Percentiles rank a stretch among this genome's conserved stretches.
Evolutionary conservation across 2,329 filamentous ascomycete species (phyloP).

Genomic region (Daldinia sp.): DNA sequence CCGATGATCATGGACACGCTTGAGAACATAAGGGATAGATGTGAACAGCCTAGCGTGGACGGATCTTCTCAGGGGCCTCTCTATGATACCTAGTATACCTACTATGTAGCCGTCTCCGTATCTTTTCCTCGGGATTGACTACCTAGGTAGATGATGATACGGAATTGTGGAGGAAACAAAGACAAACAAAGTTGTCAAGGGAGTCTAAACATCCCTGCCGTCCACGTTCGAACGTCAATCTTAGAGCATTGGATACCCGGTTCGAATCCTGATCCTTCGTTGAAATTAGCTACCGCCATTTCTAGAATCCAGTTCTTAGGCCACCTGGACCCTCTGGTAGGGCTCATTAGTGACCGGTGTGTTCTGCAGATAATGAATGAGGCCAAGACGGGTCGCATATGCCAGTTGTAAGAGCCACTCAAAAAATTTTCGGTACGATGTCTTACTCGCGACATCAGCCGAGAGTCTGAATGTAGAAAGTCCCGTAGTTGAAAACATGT

Average conservation of each 20-base stretch:
- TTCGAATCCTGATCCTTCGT: constrained; percentile 31
- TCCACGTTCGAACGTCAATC: background rate
- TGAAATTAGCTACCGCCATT: constrained; percentile 21
- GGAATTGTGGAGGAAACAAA: constrained; percentile 22
- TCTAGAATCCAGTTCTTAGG: constrained; percentile 15
- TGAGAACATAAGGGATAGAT: constrained; percentile 29
- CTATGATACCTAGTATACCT: constrained; percentile 9
- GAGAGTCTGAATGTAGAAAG: background rate
- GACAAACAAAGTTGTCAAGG: constrained; percentile 27
- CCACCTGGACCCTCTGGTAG: constrained; percentile 28
- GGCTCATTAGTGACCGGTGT: constrained; percentile 30
- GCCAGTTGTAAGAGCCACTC: constrained; percentile 24
- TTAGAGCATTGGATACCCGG: constrained; percentile 22
- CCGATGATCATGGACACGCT: constrained; percentile 17
- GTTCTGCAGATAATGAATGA: constrained; percentile 27
- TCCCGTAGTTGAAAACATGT: background rate
- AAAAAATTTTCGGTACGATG: constrained; percentile 5
- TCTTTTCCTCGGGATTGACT: constrained; percentile 18
- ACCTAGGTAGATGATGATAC: constrained; percentile 14
- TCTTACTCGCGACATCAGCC: constrained; percentile 28
- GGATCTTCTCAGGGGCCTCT: constrained; percentile 10
- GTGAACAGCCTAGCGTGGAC: constrained; percentile 22
- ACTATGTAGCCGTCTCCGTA: background rate
- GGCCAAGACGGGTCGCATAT: constrained; percentile 23
- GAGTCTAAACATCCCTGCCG: constrained; percentile 12